Base-by-base conservation (phyloP, 176 grass and related monocot species). In the Lolium perenne region DNA sequence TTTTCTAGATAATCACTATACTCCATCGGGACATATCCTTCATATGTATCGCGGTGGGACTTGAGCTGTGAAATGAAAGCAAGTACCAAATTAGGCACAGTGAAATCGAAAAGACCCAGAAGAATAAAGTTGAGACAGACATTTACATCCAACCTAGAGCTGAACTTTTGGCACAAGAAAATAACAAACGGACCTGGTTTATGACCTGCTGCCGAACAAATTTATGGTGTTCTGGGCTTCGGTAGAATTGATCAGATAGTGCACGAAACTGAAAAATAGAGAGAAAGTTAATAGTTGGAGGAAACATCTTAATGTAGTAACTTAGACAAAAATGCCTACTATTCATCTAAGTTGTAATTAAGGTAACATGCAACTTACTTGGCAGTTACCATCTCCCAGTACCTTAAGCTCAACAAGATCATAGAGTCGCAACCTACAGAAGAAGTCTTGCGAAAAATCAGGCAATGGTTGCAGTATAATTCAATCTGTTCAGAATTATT, bases 21-120 rank as follows among this genome's bases (percentile, higher is more conserved):
- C 73, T 82, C 89, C 92, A 91, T 94, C 6, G 89, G 92, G 83
- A 94, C 89, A 79, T 94, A 94, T 84, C 86, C 92, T 63, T 94
- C 89, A 18, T 94, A 94, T 49, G 84, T 89, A 50, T 91, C 86
- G 38, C 68, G 89, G 35, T 91, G 89, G 48, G 84, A 89, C 62
- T 86, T 77, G 35, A 94, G 89, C 92, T 94, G 84, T 13, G 38
- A 80, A 83, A 61, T 46, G n/a, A 56, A 80, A 87, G 70, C 11
- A 41, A 21, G 6, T 59, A 70, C 45, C 20, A 83, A 78, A 69
- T 40, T 59, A 68, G 66, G 26, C 40, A 56, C 41, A 14, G 17
- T 38, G 62, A 81, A 67, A 50, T 23, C 21, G 77, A 83, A 32
- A 53, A 51, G 8, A 67, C 82, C 13, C n/a, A 83, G 4, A 77